A percentile compares a stretch with the other conserved stretches of the same genome.
These are phyloP conservation scores for Curvularia lunata DNA, from an alignment of 2,329 filamentous ascomycete genomes.

Conservation along the genomic window DNA sequence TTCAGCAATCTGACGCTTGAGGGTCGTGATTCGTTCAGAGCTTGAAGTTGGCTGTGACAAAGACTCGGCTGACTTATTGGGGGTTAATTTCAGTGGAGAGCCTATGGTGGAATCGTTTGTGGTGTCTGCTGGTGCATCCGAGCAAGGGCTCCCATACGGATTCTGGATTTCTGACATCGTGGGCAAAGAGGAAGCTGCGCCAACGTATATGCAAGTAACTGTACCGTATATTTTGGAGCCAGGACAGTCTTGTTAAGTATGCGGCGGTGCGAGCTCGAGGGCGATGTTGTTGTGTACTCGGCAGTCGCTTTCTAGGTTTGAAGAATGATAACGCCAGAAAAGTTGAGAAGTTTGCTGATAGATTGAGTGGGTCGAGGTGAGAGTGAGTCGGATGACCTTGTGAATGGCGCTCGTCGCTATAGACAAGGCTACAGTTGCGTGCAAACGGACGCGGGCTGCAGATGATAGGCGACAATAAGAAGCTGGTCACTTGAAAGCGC, in stretches of 20 bases:
- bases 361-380: neutral
- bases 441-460: neutral
- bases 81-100: neutral
- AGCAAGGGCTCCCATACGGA: neutral
- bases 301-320: neutral
- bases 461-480: neutral
- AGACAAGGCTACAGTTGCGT: neutral
- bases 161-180: neutral
- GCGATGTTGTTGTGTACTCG: neutral
- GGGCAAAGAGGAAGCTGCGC: too few species aligned
- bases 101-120: neutral
- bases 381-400: neutral
- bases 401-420: neutral
- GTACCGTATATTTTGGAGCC: neutral
- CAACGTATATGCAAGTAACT: too few species aligned
- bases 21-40: neutral
- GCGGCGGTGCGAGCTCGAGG: neutral
- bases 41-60: neutral
- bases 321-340: neutral
- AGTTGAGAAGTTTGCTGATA: neutral
- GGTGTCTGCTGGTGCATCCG: neutral
- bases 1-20: constrained; percentile 3
- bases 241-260: neutral
- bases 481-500: neutral
- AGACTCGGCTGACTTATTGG: neutral